Evolutionary conservation across 345 rosid genomes (phyloP), one percentile per base, ranked within the genome.

Genomic region (Populus tremula): DNA sequence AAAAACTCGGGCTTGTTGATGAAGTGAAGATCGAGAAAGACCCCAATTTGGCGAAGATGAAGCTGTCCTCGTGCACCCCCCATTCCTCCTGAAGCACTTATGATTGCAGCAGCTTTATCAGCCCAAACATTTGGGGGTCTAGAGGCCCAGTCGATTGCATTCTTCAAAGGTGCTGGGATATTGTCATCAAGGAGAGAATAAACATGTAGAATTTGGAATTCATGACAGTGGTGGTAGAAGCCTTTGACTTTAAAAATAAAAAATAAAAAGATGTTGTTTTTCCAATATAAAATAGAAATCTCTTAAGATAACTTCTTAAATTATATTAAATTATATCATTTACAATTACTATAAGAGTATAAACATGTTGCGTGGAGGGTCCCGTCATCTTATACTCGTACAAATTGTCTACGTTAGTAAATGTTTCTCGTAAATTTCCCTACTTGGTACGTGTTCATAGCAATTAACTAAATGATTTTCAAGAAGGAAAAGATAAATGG

Each of bases 71-170:
- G 85, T 43, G 89, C 92, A 8, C 97, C 92, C 1, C 95, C 97
- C 23, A 75, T 74, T 16, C 86, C 59, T 76, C 91, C 98, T 8
- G 88, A 92, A 0, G 89, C 87, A 62, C 95, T 94, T 27, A 89
- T 76, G 2, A 94, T 65, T 0, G 97, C 97, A n/a, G 98, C 97
- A 5, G 95, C 87, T 83, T 94, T 94, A 43, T 88, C 93, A 5
- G 89, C 97, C 90, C 93, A 91, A 56, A 86, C 90, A 49, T 94
- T 91, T 13, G 97, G 94, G 1, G 92, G 8, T 76, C 93, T 77
- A 47, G 98, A 94, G 8, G 92, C 95, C 97, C 98, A 93, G 69
- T 93, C 97, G 6, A 94, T 70, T 0, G 97, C 97, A 72, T 93
- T 93, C 90, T 93, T 94, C 79, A 92, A 76, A 41, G 96, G 90